Conservation (phyloP, 495 filamentous ascomycete species). For the Thozetella sp. region DNA sequence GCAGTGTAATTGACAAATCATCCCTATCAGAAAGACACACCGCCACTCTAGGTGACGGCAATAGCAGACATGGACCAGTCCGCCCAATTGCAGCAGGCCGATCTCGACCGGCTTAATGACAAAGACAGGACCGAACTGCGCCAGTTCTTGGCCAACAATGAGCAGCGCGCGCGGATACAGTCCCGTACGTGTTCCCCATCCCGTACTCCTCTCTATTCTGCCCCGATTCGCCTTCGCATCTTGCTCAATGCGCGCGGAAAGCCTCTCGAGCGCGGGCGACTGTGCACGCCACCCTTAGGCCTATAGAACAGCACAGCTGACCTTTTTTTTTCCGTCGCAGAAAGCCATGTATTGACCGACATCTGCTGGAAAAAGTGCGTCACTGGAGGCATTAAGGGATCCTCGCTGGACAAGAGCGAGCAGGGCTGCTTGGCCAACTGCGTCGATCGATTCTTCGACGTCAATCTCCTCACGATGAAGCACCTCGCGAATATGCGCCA, state of each 20-base stretch:
- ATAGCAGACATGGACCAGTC: slow-evolving; percentile 38
- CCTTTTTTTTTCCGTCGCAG: slow-evolving; percentile 37
- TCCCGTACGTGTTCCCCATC: slow-evolving; percentile 58
- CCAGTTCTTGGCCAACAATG: slow-evolving; percentile 77
- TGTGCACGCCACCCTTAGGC: too few species aligned
- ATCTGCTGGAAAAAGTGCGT: slow-evolving; percentile 93
- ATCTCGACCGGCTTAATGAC: slow-evolving; percentile 74
- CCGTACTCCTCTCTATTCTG: slow-evolving; percentile 2
- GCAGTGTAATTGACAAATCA: too few species aligned
- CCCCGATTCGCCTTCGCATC: neutral
- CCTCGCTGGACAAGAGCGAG: slow-evolving; percentile 72
- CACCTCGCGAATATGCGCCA: slow-evolving; percentile 63
- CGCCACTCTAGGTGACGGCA: neutral
- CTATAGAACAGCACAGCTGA: slow-evolving; percentile 4
- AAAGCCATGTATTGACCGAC: slow-evolving; percentile 81
- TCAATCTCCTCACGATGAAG: slow-evolving; percentile 76
- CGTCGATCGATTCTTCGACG: slow-evolving; percentile 90
- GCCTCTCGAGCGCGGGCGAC: too few species aligned
- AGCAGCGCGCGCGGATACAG: slow-evolving; percentile 80
- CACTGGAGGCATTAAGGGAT: slow-evolving; percentile 63
- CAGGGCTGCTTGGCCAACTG: slow-evolving; percentile 86
- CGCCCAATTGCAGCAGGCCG: slow-evolving; percentile 35
- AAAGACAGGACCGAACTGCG: slow-evolving; percentile 86
- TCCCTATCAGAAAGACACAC: too few species aligned
- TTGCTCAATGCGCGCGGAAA: too few species aligned